These are phyloP conservation scores for Cystobasidium slooffiae DNA, from an alignment of 1,284 basidiomycete species.

Conservation along the genomic window DNA sequence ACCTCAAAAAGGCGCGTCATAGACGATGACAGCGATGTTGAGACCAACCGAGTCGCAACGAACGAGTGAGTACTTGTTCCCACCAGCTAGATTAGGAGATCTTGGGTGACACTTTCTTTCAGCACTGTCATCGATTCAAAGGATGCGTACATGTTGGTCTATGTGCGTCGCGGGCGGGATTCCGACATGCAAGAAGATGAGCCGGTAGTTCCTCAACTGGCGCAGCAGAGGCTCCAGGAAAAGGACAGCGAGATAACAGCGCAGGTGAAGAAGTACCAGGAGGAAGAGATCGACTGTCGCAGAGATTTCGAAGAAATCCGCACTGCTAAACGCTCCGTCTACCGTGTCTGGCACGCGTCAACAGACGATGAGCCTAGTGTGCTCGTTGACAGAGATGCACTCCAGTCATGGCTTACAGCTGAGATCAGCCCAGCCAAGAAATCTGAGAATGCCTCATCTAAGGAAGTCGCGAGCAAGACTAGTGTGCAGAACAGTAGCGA, in stretches of 20 bases:
- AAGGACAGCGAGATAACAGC: constrained; percentile 65
- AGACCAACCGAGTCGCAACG: constrained; percentile 12
- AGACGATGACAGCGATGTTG: constrained; percentile 48
- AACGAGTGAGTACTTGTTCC: not conserved
- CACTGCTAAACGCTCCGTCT: constrained; percentile 66
- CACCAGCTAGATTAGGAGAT: not conserved
- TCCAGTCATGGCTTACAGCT: constrained; percentile 68
- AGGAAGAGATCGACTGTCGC: constrained; percentile 56
- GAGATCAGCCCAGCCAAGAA: constrained; percentile 54
- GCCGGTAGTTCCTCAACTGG: constrained; percentile 61
- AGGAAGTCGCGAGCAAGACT: not conserved
- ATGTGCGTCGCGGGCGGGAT: constrained; percentile 61
- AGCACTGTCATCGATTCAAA: constrained; percentile 33
- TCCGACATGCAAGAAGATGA: not conserved
- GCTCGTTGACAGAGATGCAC: constrained; percentile 65
- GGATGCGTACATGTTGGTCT: constrained; percentile 77
- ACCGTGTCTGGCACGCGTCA: constrained; percentile 66
- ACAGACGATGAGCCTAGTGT: constrained; percentile 66
- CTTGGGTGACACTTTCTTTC: not conserved
- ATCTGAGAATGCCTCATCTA: constrained; percentile 28
- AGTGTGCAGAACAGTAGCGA: not conserved
- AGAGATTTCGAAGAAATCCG: constrained; percentile 63
- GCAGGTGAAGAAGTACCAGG: constrained; percentile 63
- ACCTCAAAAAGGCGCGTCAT: constrained; percentile 47
- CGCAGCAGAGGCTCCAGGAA: constrained; percentile 63